These are phyloP conservation scores for Ophiosphaerella herpotricha DNA, from an alignment of 2,329 filamentous ascomycete genomes.

Conservation along the genomic window DNA sequence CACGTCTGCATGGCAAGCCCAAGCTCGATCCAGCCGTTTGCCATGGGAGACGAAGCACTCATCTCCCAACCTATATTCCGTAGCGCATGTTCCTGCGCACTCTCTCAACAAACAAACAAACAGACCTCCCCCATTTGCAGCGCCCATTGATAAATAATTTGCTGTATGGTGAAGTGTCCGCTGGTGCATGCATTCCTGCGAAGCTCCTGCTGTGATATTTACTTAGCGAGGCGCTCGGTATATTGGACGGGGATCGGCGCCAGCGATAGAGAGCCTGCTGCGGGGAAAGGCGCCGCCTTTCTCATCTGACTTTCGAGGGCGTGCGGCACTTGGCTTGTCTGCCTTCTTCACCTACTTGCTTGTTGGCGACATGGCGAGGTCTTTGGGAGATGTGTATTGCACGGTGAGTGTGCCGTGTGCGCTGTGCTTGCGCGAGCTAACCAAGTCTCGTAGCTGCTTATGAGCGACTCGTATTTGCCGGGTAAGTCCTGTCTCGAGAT, in stretches of 20 bases:
- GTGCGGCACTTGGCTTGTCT: not conserved
- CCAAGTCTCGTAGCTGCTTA: constrained; percentile 69
- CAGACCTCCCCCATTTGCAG: too few relatives aligned
- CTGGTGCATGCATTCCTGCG: not conserved
- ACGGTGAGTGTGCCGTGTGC: constrained; percentile 55
- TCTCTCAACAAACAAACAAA: too few relatives aligned
- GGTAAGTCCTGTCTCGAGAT: constrained; percentile 58
- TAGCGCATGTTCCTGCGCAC: not conserved
- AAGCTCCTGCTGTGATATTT: constrained; percentile 14
- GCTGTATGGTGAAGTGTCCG: too few relatives aligned
- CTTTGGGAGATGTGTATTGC: constrained; percentile 66
- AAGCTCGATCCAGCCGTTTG: constrained; percentile 6
- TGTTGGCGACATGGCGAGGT: constrained; percentile 36
- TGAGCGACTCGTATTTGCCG: constrained; percentile 91
- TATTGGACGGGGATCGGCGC: constrained; percentile 25
- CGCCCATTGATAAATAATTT: too few relatives aligned
- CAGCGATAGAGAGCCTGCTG: constrained; percentile 22
- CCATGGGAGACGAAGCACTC: not conserved
- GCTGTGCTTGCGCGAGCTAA: constrained; percentile 29
- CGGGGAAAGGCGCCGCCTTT: constrained; percentile 28
- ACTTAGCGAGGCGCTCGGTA: constrained; percentile 21
- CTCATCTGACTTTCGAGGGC: constrained; percentile 6
- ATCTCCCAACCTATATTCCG: constrained; percentile 19
- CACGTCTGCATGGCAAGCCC: not conserved
- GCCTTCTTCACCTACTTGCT: constrained; percentile 3